Percentiles rank a stretch among this genome's conserved stretches.
Evolutionary conservation across 2,329 filamentous ascomycete species (phyloP).

Genomic region (Penicillium crustosum): DNA sequence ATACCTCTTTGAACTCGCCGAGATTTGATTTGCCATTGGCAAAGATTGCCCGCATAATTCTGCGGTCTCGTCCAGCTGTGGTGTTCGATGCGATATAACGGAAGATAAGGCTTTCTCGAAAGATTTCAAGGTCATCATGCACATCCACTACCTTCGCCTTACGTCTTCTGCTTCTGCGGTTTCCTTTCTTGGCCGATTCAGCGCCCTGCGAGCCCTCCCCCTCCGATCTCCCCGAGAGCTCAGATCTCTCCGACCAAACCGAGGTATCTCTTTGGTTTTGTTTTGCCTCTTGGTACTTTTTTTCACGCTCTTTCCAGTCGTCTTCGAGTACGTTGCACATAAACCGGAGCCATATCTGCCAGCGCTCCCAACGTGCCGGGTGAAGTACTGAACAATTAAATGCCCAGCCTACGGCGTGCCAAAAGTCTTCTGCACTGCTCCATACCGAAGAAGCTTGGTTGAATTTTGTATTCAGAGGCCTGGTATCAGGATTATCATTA

Average conservation of each 20-base stretch:
- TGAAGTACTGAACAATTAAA: slow-evolving; percentile 82
- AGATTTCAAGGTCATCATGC: slow-evolving; percentile 16
- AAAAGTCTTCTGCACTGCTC: slow-evolving; percentile 79
- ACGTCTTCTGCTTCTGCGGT: slow-evolving; percentile 3
- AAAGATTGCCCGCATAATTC: slow-evolving; percentile 49
- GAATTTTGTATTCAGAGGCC: slow-evolving; percentile 58
- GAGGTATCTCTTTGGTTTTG: slow-evolving; percentile 17
- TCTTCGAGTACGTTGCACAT: slow-evolving; percentile 54
- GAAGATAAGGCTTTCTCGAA: slow-evolving; percentile 44
- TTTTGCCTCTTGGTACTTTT: slow-evolving; percentile 23
- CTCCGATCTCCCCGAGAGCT: slow-evolving; percentile 14
- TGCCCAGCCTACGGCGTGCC: slow-evolving; percentile 85
- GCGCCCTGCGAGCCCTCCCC: slow-evolving; percentile 20
- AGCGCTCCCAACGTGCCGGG: slow-evolving; percentile 74
- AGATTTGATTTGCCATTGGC: slow-evolving; percentile 42
- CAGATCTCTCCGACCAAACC: neutral
- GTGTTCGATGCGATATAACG: slow-evolving; percentile 41
- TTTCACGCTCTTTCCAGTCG: slow-evolving; percentile 43
- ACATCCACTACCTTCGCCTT: slow-evolving; percentile 2
- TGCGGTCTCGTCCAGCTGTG: slow-evolving; percentile 37
- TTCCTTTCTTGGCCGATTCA: neutral
- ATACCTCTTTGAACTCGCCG: slow-evolving; percentile 48
- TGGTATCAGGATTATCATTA: slow-evolving; percentile 47
- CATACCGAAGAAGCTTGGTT: slow-evolving; percentile 69
- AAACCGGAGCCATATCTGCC: slow-evolving; percentile 76